A percentile compares a stretch with the other conserved stretches of the same genome.
Evolutionary conservation across 768 basidiomycete genomes (phyloP).

Genomic region (Lactarius tabidus): DNA sequence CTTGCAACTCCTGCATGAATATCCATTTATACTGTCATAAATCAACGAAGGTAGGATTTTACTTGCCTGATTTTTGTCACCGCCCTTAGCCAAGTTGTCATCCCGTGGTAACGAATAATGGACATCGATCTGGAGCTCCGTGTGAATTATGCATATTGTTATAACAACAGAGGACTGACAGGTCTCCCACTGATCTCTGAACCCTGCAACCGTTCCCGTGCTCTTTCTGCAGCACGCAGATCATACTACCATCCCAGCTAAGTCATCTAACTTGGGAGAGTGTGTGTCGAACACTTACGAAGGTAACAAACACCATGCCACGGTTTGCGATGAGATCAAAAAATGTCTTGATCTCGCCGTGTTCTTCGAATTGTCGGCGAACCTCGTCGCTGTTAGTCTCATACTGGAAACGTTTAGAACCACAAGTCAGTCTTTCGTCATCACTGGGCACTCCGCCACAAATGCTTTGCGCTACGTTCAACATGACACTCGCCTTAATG

Average conservation of each 20-base stretch:
- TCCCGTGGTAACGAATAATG: slow-evolving; percentile 95
- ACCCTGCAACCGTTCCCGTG: slow-evolving; percentile 86
- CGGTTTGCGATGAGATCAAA: slow-evolving; percentile 92
- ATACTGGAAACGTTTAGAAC: slow-evolving; percentile 49
- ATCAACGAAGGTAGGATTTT: not conserved
- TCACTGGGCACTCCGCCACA: not conserved
- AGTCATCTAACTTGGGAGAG: not conserved
- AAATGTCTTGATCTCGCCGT: slow-evolving; percentile 95
- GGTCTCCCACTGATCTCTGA: slow-evolving; percentile 84
- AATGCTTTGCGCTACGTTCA: slow-evolving; percentile 2
- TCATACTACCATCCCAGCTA: slow-evolving; percentile 61
- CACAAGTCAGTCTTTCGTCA: slow-evolving; percentile 17
- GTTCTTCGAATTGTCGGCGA: slow-evolving; percentile 80
- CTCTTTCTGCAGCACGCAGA: slow-evolving; percentile 86
- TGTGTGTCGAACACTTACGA: slow-evolving; percentile 57
- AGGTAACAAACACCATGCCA: slow-evolving; percentile 99
- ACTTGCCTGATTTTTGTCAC: slow-evolving; percentile 81
- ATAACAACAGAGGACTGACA: slow-evolving; percentile 47
- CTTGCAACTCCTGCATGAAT: slow-evolving; percentile 62
- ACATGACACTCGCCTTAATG: slow-evolving; percentile 77
- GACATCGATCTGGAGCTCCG: slow-evolving; percentile 78
- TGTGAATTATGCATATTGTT: slow-evolving; percentile 9
- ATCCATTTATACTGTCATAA: not conserved
- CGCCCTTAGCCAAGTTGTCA: slow-evolving; percentile 52
- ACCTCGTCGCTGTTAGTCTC: slow-evolving; percentile 86